Evolutionary conservation across 2,329 filamentous ascomycete species (phyloP).

Genomic region (Pseudodiploospora longispora): DNA sequence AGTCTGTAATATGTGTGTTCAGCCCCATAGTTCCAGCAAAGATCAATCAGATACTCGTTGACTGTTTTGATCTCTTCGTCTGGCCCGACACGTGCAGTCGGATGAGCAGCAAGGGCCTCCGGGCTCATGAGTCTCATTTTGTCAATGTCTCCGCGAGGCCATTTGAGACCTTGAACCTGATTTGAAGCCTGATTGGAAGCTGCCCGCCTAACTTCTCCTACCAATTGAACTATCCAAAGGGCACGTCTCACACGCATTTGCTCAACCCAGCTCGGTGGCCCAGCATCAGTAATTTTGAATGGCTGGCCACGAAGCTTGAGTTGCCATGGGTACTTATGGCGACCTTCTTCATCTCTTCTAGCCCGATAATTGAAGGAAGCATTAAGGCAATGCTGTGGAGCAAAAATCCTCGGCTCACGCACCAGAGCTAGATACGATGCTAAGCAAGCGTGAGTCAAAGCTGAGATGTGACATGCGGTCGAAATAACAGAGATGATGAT

Average conservation of each 20-base stretch:
- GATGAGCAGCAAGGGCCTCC: conserved; percentile 1
- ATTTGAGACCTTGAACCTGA: neutral
- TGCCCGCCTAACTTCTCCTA: conserved; percentile 7
- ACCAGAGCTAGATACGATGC: conserved; percentile 10
- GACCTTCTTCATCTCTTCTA: neutral
- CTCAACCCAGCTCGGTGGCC: conserved; percentile 14
- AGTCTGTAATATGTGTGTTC: too few relatives aligned
- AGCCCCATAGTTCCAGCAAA: too few relatives aligned
- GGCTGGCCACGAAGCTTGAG: conserved; percentile 4
- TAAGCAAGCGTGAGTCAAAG: conserved; percentile 13
- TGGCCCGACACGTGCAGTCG: neutral
- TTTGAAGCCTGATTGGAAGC: neutral
- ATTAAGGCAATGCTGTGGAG: conserved; percentile 7
- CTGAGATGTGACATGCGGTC: conserved; percentile 12
- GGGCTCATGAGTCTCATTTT: neutral
- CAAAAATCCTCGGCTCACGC: conserved; percentile 5
- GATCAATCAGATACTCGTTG: too few relatives aligned
- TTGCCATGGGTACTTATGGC: conserved; percentile 7
- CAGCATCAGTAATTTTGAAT: neutral
- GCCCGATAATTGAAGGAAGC: conserved; percentile 1
- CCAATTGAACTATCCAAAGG: conserved; percentile 13
- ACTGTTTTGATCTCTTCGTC: neutral
- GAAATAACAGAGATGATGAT: conserved; percentile 11
- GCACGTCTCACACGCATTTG: conserved; percentile 16
- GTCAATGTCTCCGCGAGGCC: conserved; percentile 8